phyloP scores from a whole-genome alignment of 2,329 filamentous ascomycete genomes.

The Furcasterigmium furcatum region DNA sequence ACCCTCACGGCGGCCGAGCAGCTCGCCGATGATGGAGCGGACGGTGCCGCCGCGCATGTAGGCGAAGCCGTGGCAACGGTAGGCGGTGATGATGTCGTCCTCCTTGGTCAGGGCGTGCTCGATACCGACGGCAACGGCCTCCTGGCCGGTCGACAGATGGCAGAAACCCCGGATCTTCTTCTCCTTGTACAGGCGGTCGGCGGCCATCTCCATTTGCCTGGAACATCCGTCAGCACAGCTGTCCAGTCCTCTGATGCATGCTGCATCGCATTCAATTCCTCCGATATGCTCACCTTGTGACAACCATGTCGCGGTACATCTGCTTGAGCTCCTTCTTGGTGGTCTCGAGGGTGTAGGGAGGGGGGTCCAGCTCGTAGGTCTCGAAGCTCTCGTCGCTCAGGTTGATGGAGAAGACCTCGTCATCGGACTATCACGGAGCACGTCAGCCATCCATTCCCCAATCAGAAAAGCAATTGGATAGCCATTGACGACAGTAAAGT shows the following conservation, averaged over 20 bases:
- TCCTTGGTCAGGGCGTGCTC: constrained; percentile 90
- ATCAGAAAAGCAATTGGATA: background rate
- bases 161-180: constrained; percentile 99
- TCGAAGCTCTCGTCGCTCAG: constrained; percentile 99
- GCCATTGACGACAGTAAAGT: no score
- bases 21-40: constrained; percentile 91
- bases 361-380: constrained; percentile 97
- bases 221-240: constrained; percentile 9
- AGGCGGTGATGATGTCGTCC: constrained; percentile 96
- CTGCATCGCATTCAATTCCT: background rate
- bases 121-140: constrained; percentile 95
- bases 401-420: constrained; percentile 86
- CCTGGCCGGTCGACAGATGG: constrained; percentile 95
- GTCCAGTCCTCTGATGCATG: background rate
- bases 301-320: constrained; percentile 99
- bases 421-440: constrained; percentile 66
- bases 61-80: constrained; percentile 98
- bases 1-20: constrained; percentile 91
- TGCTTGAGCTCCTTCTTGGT: constrained; percentile 98
- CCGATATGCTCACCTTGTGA: constrained; percentile 68
- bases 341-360: constrained; percentile 84
- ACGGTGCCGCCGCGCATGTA: constrained; percentile 91
- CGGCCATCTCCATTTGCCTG: constrained; percentile 99
- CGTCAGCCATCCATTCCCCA: constrained; percentile 11
- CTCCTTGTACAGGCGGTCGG: constrained; percentile 99